These are phyloP conservation scores for Geranium rotundifolium DNA, from an alignment of 345 rosid species.

Conservation along the genomic window DNA sequence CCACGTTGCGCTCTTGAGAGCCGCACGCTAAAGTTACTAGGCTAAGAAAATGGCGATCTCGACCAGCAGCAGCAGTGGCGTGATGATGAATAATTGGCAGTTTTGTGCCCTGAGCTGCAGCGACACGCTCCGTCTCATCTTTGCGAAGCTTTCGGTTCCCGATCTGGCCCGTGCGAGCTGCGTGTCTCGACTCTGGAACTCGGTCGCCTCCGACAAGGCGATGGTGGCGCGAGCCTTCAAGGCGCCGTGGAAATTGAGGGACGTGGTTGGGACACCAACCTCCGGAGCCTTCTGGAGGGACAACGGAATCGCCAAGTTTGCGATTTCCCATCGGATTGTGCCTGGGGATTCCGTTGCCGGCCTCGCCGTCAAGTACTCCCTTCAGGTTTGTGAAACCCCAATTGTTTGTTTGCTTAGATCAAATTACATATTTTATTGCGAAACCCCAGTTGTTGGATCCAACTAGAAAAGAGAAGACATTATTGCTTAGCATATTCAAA, in stretches of 20 bases:
- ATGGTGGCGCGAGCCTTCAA: slow-evolving; percentile 40
- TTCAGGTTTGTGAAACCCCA: slow-evolving; percentile 44
- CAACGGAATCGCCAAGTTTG: slow-evolving; percentile 55
- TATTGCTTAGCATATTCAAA: too few species aligned
- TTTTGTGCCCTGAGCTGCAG: slow-evolving; percentile 42
- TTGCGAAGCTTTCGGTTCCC: slow-evolving; percentile 37
- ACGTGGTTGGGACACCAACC: slow-evolving; percentile 48
- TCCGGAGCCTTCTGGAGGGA: slow-evolving; percentile 68
- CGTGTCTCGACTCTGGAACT: slow-evolving; percentile 61
- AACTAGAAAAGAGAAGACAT: too few species aligned
- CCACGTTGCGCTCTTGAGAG: too few species aligned
- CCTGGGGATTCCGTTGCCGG: slow-evolving; percentile 59
- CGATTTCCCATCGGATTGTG: slow-evolving; percentile 58
- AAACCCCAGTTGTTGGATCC: too few species aligned
- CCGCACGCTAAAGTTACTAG: too few species aligned
- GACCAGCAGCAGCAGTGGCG: too few species aligned
- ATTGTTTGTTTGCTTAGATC: background rate
- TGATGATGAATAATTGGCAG: slow-evolving; percentile 21
- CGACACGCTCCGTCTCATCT: slow-evolving; percentile 59
- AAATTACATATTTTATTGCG: too few species aligned
- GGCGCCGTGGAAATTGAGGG: slow-evolving; percentile 54
- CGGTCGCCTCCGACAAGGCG: slow-evolving; percentile 39
- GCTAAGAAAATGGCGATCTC: too few species aligned
- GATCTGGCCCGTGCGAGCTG: slow-evolving; percentile 79
- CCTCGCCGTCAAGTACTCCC: slow-evolving; percentile 83